These are phyloP conservation scores for Dysphania ambrosioides DNA, from an alignment of 148 eudicot species.

Conservation along the genomic window DNA sequence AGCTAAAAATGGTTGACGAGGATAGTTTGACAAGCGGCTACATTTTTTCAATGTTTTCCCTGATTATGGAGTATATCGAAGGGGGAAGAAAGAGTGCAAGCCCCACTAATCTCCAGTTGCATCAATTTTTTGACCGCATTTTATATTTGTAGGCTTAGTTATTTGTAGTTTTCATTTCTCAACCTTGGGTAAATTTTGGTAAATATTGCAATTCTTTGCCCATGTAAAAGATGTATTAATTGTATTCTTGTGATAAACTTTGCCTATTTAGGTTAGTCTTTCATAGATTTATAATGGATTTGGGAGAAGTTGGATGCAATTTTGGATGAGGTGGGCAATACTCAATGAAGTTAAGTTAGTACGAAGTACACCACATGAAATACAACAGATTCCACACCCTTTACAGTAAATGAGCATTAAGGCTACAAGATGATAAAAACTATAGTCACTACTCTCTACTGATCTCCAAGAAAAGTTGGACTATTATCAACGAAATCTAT, in stretches of 20 bases:
- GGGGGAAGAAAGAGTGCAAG: background rate
- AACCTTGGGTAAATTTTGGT: slow-evolving; percentile 21
- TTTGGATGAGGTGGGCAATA: background rate
- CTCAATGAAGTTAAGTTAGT: background rate
- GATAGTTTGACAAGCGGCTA: too few species aligned
- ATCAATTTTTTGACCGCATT: slow-evolving; percentile 3
- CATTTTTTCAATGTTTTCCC: background rate
- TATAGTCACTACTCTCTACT: too few species aligned
- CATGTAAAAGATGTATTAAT: background rate
- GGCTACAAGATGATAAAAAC: too few species aligned
- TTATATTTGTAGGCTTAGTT: background rate
- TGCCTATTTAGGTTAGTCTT: background rate
- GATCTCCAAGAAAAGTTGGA: too few species aligned
- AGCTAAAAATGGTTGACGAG: too few species aligned
- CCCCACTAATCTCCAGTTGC: background rate
- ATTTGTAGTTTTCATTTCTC: background rate
- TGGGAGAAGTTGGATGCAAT: background rate
- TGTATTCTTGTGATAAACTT: background rate
- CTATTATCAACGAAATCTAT: too few species aligned
- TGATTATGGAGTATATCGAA: slow-evolving; percentile 2
- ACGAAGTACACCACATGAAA: too few species aligned
- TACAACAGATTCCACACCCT: too few species aligned
- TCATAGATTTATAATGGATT: background rate
- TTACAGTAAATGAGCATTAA: too few species aligned
- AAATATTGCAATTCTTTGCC: slow-evolving; percentile 23